Conservation (phyloP, 352 stramenopile genomes). For the Pythium coloratum region DNA sequence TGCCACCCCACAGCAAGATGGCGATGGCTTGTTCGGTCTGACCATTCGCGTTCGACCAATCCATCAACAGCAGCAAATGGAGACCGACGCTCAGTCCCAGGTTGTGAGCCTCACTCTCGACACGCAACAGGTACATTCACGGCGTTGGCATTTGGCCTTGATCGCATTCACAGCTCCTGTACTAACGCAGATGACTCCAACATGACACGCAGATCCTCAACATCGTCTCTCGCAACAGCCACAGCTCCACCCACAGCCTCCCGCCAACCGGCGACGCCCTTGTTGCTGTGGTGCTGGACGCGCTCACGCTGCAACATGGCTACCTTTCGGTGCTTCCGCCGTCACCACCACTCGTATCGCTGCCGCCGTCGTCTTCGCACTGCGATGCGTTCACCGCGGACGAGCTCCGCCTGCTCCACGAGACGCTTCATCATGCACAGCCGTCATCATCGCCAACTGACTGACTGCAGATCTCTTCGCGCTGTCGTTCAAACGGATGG, state of each 20-base stretch:
- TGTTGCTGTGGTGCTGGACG: neutral
- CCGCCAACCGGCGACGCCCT: constrained; percentile 2
- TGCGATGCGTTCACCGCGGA: constrained; percentile 19
- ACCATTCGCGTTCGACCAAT: neutral
- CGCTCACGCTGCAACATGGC: constrained; percentile 2
- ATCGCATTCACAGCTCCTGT: neutral
- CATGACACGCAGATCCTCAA: constrained; percentile 1
- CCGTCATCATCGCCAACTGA: neutral
- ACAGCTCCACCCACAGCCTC: neutral
- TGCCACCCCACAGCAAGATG: neutral
- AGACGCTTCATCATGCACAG: constrained; percentile 22
- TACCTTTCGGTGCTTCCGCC: neutral
- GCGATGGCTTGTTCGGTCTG: neutral
- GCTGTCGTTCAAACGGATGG: constrained; percentile 2
- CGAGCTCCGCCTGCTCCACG: constrained; percentile 29
- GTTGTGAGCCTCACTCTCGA: constrained; percentile 4
- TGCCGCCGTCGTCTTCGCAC: neutral
- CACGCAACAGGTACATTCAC: constrained; percentile 3
- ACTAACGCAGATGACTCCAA: neutral
- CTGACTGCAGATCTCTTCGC: neutral
- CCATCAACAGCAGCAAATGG: neutral
- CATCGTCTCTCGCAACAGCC: neutral
- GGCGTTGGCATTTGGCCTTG: neutral
- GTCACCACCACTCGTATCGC: neutral
- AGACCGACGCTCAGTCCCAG: neutral